Base-by-base conservation (phyloP, 2,329 filamentous ascomycete species). In the Cyphellophora europaea region DNA sequence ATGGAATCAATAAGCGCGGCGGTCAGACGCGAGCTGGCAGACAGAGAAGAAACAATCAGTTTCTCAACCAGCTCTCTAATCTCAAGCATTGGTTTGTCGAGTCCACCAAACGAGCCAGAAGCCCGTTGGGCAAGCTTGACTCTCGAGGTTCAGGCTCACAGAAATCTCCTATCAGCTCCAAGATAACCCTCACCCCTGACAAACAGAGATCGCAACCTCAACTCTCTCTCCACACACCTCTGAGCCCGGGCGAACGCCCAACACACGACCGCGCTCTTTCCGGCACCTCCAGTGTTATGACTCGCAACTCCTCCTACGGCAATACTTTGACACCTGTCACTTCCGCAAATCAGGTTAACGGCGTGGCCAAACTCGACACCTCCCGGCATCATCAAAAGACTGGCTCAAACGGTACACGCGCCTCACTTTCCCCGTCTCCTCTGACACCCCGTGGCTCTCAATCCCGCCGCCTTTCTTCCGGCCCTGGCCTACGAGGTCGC, bases 371-470 rank as follows among this genome's bases (percentile, higher is more conserved):
- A 8, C 18, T 38, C 30, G 43, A 46, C 27, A 40, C 41, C 14
- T 30, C 27, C 14, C 31, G 37, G 29, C 30, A 21, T 40, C 56
- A 64, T 41, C 74, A 86, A 11, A 82, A 86, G 41, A 25, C 21
- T 8, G 21, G 21, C n/a, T 25, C 21, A 8, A 25, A 25, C n/a
- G 21, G 21, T 25, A 8, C 21, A 25, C 21, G 21, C n/a, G 21
- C 21, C 8, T 94, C 87, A 0, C 63, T 93, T 6, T 93, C 86
- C 0, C 91, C 91, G 0, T 81, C 79, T 3, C 89, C 91, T 0
- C 59, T 95, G 27, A 96, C 91, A 1, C 89, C 91, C 3, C 81
- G 87, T 25, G 12, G 30, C 12, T 87, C 85, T 4, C 84, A 83
- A 1, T 82, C 93, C 50, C 78, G 91, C 8, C 81, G 87, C 21